Evolutionary conservation across 2,329 filamentous ascomycete species (phyloP), one percentile per base, ranked within the genome.

Genomic region (Phyllosticta citriasiana): DNA sequence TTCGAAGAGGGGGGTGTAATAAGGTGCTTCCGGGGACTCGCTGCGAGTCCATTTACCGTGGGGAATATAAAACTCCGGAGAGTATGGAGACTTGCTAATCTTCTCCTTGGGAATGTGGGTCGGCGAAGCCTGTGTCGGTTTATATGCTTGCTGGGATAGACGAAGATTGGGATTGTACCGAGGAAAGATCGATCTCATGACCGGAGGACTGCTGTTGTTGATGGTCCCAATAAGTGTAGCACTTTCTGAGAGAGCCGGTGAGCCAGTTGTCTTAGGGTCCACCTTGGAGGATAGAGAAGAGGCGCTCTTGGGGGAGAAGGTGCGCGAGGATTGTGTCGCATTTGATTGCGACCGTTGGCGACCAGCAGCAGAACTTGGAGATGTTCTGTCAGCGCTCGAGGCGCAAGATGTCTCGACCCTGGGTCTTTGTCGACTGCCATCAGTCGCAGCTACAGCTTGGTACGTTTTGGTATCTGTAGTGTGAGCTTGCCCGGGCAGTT

Each of bases 141-240:
- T 87, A 73, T 92, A 91, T 55, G 83, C 74, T 68, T 92, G 88
- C 62, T 84, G 82, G 60, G 84, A 79, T 2, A 90, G 79, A 4
- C 87, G 79, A 25, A 89, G 70, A 1, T 80, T 81, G 2, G 84
- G 86, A 67, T 92, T 85, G 69, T 91, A 91, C 30, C 82, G 80
- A 7, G 88, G 88, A 67, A 92, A 92, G 67, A 92, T 91, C 25
- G 88, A 91, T 33, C 83, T 81, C 67, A 88, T 80, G 0, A 80
- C 52, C 52, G 60, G 51, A 8, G 60, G 60, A 53, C 60, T 62
- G 14, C 33, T 55, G 22, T 62, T 51, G 27, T 51, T 57, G 19
- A 60, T 16, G 35, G 68, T 70, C 64, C 72, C 69, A 9, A 74
- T 73, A 14, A 75, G 66, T 9, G 73, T 74, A 27, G 69, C 65